A percentile compares a stretch with the other conserved stretches of the same genome.
phyloP scores from a whole-genome alignment of 768 basidiomycete species.

The Crepidotus variabilis region DNA sequence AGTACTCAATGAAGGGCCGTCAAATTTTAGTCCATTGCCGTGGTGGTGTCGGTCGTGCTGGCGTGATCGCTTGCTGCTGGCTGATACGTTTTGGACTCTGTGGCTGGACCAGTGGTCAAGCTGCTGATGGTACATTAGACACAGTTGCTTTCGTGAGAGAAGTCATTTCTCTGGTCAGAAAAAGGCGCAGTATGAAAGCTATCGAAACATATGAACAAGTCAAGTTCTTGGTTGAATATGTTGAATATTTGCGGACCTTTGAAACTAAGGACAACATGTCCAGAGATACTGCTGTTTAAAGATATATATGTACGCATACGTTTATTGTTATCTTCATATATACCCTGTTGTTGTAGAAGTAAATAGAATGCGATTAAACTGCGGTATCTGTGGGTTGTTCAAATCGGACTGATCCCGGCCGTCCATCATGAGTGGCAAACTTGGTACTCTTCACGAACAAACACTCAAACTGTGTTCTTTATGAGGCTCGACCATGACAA shows the following conservation, averaged over 20 bases:
- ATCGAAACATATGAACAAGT: slow-evolving; percentile 96
- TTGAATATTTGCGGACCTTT: slow-evolving; percentile 40
- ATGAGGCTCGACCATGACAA: slow-evolving; percentile 39
- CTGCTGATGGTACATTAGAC: slow-evolving; percentile 29
- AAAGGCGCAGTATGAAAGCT: slow-evolving; percentile 81
- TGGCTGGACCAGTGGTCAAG: slow-evolving; percentile 49
- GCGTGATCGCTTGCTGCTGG: slow-evolving; percentile 91
- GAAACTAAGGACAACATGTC: too few relatives aligned
- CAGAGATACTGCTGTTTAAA: background rate
- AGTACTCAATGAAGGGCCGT: slow-evolving; percentile 70
- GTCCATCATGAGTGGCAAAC: background rate
- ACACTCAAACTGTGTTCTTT: background rate
- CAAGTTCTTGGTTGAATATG: slow-evolving; percentile 72
- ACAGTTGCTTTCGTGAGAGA: slow-evolving; percentile 68
- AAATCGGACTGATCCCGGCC: background rate
- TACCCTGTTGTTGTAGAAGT: background rate
- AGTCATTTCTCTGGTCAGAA: slow-evolving; percentile 68
- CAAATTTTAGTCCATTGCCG: slow-evolving; percentile 86
- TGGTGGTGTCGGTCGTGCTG: slow-evolving; percentile 92
- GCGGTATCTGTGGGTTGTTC: too few relatives aligned
- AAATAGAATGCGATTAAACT: too few relatives aligned
- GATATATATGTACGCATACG: too few relatives aligned
- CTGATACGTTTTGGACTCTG: slow-evolving; percentile 88
- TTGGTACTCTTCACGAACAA: background rate
- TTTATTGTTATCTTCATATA: background rate